These are phyloP conservation scores for Boletus tomentosulus DNA, from an alignment of 768 basidiomycete species.

Conservation along the genomic window DNA sequence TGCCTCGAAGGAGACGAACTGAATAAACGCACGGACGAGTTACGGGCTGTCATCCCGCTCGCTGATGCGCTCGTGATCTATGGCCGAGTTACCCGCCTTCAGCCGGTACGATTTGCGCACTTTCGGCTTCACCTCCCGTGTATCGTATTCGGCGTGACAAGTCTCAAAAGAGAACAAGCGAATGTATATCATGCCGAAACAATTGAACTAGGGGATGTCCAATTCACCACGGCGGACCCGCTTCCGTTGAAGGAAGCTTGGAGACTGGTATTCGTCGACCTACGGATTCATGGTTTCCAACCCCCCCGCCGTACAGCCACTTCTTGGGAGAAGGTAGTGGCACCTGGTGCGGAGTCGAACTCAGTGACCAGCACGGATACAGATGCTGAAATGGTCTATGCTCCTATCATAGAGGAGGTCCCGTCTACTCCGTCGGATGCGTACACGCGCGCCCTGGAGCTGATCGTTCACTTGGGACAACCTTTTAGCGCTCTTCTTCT, in stretches of 20 bases:
- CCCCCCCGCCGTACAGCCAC: too few relatives aligned
- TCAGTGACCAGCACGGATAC: background rate
- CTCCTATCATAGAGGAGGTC: background rate
- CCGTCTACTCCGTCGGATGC: background rate
- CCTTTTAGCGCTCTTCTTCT: slow-evolving; percentile 6
- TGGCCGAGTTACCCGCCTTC: too few relatives aligned
- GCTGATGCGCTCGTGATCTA: too few relatives aligned
- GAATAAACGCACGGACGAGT: too few relatives aligned
- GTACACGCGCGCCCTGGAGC: background rate
- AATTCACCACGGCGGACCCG: background rate
- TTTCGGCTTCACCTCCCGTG: too few relatives aligned
- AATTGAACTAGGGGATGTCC: background rate
- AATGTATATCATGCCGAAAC: background rate
- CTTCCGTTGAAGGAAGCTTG: background rate
- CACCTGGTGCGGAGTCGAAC: too few relatives aligned
- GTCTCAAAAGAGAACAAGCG: background rate
- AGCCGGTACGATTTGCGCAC: background rate
- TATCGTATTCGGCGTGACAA: background rate
- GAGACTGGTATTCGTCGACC: background rate
- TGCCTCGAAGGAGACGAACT: too few relatives aligned
- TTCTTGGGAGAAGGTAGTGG: background rate
- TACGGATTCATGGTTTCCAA: background rate
- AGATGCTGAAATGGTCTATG: background rate
- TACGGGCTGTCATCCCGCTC: too few relatives aligned
- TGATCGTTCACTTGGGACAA: slow-evolving; percentile 4